phyloP scores from a whole-genome alignment of 345 rosid genomes.

The Eucalyptus globulus region DNA sequence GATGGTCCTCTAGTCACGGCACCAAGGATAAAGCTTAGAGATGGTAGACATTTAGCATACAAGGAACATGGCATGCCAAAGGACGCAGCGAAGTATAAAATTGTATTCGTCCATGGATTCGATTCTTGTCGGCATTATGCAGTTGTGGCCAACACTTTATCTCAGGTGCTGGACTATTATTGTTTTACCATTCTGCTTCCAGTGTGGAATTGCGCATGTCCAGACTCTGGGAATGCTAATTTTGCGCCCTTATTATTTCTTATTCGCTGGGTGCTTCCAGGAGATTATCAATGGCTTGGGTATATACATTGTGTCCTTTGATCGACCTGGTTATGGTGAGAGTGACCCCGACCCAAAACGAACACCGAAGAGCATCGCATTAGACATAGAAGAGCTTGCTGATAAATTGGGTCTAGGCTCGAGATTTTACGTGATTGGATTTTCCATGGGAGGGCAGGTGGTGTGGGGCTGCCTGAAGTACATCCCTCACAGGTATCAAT shows the following conservation, averaged over 20 bases:
- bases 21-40: slow-evolving; percentile 43
- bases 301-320: slow-evolving; percentile 44
- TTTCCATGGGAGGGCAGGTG: slow-evolving; percentile 46
- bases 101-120: slow-evolving; percentile 36
- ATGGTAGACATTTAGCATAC: slow-evolving; percentile 52
- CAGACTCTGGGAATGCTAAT: neutral
- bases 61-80: slow-evolving; percentile 40
- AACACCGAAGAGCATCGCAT: slow-evolving; percentile 38
- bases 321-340: slow-evolving; percentile 71
- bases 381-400: slow-evolving; percentile 57
- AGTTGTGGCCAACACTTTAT: neutral
- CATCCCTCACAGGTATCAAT: slow-evolving; percentile 49
- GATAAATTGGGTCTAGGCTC: slow-evolving; percentile 51
- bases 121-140: slow-evolving; percentile 32
- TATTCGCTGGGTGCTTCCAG: slow-evolving; percentile 10
- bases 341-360: slow-evolving; percentile 47
- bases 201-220: neutral
- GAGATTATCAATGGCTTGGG: slow-evolving; percentile 33
- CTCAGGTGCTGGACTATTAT: neutral
- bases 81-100: slow-evolving; percentile 24
- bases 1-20: slow-evolving; percentile 37
- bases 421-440: slow-evolving; percentile 40
- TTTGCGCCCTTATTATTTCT: neutral
- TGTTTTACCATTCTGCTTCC: neutral
- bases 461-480: slow-evolving; percentile 55